Conservation (phyloP, 805 yeast genomes). For the Millerozyma miso region DNA sequence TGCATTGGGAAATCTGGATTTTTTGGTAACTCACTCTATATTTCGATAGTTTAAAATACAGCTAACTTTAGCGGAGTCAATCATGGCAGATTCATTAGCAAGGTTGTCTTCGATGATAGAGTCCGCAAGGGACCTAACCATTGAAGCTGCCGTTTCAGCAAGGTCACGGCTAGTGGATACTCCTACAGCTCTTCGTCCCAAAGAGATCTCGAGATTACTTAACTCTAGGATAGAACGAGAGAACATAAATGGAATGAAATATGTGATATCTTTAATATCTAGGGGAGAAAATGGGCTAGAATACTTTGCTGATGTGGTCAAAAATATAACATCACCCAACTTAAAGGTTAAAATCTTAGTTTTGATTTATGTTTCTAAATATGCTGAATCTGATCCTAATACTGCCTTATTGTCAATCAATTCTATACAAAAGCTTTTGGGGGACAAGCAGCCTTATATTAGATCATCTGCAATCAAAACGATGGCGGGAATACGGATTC, state of each 20-base stretch:
- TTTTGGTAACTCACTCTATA: not conserved
- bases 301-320: slow-evolving; percentile 81
- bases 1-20: slow-evolving; percentile 8
- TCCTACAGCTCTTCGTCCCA: slow-evolving; percentile 54
- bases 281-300: slow-evolving; percentile 38
- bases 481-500: slow-evolving; percentile 76
- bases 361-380: slow-evolving; percentile 65
- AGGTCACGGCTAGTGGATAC: slow-evolving; percentile 62
- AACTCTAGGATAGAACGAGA: slow-evolving; percentile 64
- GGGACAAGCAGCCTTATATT: slow-evolving; percentile 62
- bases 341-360: slow-evolving; percentile 73
- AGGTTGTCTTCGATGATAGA: slow-evolving; percentile 69
- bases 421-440: slow-evolving; percentile 79
- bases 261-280: slow-evolving; percentile 35
- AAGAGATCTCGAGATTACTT: slow-evolving; percentile 61
- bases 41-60: not conserved
- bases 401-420: slow-evolving; percentile 86
- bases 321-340: slow-evolving; percentile 67
- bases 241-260: slow-evolving; percentile 37
- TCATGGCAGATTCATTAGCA: slow-evolving; percentile 47
- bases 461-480: slow-evolving; percentile 75
- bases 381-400: slow-evolving; percentile 82
- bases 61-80: not conserved
- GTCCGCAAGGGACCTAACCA: slow-evolving; percentile 72
- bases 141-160: slow-evolving; percentile 81